Conservation (phyloP, 306 rosid species). For the Abrus pulchellus region DNA sequence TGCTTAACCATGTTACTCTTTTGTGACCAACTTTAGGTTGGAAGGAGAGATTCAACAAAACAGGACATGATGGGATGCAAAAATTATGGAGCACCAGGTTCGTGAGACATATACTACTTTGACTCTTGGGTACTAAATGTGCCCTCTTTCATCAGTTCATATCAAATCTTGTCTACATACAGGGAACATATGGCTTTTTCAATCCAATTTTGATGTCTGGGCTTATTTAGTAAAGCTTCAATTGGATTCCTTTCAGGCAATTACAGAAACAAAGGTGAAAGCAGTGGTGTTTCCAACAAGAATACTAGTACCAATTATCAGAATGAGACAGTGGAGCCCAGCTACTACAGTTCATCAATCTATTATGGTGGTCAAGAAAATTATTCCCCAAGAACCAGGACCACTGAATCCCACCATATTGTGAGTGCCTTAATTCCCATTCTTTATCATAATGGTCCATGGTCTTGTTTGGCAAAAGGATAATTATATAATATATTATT, state of each 20-base stretch:
- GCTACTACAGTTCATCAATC: constrained; percentile 86
- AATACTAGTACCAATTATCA: constrained; percentile 55
- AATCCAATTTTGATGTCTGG: constrained; percentile 38
- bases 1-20: neutral
- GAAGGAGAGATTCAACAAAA: constrained; percentile 53
- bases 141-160: constrained; percentile 12
- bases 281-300: constrained; percentile 54
- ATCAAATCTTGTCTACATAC: constrained; percentile 46
- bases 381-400: constrained; percentile 72
- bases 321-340: constrained; percentile 72
- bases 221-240: constrained; percentile 42
- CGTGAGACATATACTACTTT: constrained; percentile 31
- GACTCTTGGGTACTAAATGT: constrained; percentile 41
- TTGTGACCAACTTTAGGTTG: constrained; percentile 45
- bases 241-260: constrained; percentile 56
- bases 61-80: constrained; percentile 46
- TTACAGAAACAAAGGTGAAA: constrained; percentile 55
- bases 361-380: constrained; percentile 94
- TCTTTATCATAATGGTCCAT: constrained; percentile 43
- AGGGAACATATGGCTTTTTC: constrained; percentile 45
- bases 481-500: neutral
- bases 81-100: constrained; percentile 56
- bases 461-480: neutral
- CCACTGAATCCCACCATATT: constrained; percentile 65
- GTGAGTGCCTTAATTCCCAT: constrained; percentile 63